Evolutionary conservation across 1,284 basidiomycete genomes (phyloP).

Genomic region (Porphyrellus sp.): DNA sequence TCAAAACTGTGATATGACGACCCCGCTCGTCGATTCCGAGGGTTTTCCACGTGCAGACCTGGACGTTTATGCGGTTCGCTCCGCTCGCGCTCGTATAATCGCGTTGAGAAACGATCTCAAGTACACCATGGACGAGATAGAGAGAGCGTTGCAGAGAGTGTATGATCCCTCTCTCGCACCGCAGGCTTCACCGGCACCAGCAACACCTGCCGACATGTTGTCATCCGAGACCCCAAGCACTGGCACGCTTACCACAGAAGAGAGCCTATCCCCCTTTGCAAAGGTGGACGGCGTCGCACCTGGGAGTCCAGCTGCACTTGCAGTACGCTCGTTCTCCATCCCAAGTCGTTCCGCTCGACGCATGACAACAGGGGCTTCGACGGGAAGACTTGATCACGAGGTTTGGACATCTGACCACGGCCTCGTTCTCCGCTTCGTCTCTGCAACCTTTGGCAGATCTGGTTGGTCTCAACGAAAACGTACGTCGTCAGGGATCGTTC

Average conservation of each 20-base stretch:
- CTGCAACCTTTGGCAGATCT: conserved; percentile 68
- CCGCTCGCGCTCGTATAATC: conserved; percentile 69
- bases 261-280: conserved; percentile 54
- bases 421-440: conserved; percentile 50
- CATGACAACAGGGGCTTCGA: conserved; percentile 55
- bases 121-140: conserved; percentile 64
- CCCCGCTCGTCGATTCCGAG: conserved; percentile 76
- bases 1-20: conserved; percentile 58
- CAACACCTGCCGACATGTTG: conserved; percentile 2
- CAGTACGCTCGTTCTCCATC: conserved; percentile 49
- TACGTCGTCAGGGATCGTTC: conserved; percentile 36
- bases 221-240: conserved; percentile 1
- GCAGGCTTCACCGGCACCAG: not conserved
- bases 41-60: conserved; percentile 84
- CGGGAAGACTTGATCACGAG: conserved; percentile 70
- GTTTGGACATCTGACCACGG: conserved; percentile 63
- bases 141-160: conserved; percentile 62
- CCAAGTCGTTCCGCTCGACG: not conserved
- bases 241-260: conserved; percentile 25
- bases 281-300: conserved; percentile 76
- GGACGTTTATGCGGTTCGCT: conserved; percentile 80
- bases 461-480: conserved; percentile 74
- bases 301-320: conserved; percentile 72
- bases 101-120: conserved; percentile 77
- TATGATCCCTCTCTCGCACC: conserved; percentile 47